phyloP scores from a whole-genome alignment of 2,329 filamentous ascomycete species.

The Dothideomycetes sp. region DNA sequence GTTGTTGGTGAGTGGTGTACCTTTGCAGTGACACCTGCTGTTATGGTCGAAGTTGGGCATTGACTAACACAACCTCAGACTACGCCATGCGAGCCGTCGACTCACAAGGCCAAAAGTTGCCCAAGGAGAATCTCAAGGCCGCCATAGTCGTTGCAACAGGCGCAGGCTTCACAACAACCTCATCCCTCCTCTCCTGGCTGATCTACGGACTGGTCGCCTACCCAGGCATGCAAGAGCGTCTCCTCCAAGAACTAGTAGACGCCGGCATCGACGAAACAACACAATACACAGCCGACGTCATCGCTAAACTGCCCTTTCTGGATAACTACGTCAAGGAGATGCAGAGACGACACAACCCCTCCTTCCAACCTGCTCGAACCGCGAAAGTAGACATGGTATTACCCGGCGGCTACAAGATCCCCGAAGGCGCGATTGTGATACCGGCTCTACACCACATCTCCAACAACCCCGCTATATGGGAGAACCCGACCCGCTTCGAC shows the following conservation, averaged over 20 bases:
- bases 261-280: constrained; percentile 23
- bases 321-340: constrained; percentile 52
- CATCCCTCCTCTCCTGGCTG: constrained; percentile 47
- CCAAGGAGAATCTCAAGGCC: constrained; percentile 29
- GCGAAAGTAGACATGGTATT: constrained; percentile 45
- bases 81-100: constrained; percentile 45
- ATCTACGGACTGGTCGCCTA: constrained; percentile 44
- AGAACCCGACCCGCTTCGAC: constrained; percentile 46
- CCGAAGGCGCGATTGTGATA: constrained; percentile 42
- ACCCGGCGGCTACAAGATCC: constrained; percentile 47
- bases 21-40: too few relatives aligned
- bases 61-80: constrained; percentile 22
- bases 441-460: constrained; percentile 35
- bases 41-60: too few relatives aligned
- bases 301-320: constrained; percentile 37
- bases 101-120: constrained; percentile 43
- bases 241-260: constrained; percentile 46
- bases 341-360: constrained; percentile 48
- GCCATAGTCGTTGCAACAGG: constrained; percentile 41
- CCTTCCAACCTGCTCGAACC: constrained; percentile 50
- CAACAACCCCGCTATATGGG: constrained; percentile 45
- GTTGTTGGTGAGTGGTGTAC: constrained; percentile 13
- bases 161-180: constrained; percentile 52
- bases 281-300: constrained; percentile 25
- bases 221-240: constrained; percentile 43